Conservation (phyloP, 2,329 filamentous ascomycete genomes). For the Mariannaea sp. region DNA sequence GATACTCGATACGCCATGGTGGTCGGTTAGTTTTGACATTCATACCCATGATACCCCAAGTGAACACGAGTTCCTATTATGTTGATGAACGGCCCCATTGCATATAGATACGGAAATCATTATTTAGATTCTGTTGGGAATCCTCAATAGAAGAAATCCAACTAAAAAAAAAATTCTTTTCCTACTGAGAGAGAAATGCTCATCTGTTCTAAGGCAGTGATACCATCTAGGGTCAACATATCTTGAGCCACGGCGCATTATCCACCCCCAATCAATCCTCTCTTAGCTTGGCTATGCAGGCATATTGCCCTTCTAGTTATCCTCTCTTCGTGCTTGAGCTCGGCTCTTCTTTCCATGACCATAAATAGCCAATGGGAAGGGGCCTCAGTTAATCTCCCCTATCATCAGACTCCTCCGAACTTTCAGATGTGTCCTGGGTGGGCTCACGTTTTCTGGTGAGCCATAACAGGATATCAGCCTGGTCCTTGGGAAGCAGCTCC, state of each 20-base stretch:
- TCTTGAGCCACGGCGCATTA: too few species aligned
- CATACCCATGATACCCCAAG: slow-evolving; percentile 33
- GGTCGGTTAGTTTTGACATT: slow-evolving; percentile 24
- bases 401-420: slow-evolving; percentile 8
- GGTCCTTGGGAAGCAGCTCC: slow-evolving; percentile 56
- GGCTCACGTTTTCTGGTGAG: slow-evolving; percentile 40
- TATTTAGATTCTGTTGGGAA: slow-evolving; percentile 16
- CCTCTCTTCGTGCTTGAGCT: too few species aligned
- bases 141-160: slow-evolving; percentile 1
- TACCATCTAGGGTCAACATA: too few species aligned
- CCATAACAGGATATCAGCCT: slow-evolving; percentile 54
- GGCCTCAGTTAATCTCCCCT: too few species aligned
- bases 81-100: slow-evolving; percentile 33
- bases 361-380: too few species aligned
- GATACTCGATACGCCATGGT: slow-evolving; percentile 11
- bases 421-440: background rate
- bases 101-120: slow-evolving; percentile 18
- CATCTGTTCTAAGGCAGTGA: too few species aligned
- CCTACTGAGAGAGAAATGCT: background rate
- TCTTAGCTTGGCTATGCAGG: too few species aligned
- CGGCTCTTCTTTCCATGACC: too few species aligned
- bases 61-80: slow-evolving; percentile 21
- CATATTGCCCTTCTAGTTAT: too few species aligned
- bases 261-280: too few species aligned
- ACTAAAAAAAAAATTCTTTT: too few species aligned